A percentile compares a stretch with the other conserved stretches of the same genome.
Evolutionary conservation across 2,329 filamentous ascomycete genomes (phyloP).

Genomic region (Aspergillus niger): DNA sequence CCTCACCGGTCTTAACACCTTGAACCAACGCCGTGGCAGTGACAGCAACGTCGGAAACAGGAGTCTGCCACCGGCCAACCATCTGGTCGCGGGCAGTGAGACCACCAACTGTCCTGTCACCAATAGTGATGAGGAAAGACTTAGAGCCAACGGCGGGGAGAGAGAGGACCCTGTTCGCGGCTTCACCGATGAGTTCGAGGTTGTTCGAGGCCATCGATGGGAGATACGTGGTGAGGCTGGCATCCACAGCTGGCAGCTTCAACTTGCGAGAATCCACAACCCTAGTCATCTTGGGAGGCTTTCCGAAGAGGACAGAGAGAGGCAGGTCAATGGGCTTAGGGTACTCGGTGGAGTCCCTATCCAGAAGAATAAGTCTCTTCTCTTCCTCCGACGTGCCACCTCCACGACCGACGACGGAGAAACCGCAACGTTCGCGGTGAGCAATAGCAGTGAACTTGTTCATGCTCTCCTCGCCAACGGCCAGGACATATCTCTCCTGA

Average conservation of each 20-base stretch:
- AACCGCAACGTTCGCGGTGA: conserved; percentile 84
- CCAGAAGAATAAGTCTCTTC: conserved; percentile 75
- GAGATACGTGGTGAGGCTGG: conserved; percentile 67
- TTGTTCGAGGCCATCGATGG: conserved; percentile 54
- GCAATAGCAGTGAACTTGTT: conserved; percentile 70
- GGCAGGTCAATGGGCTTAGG: conserved; percentile 84
- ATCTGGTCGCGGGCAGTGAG: conserved; percentile 89
- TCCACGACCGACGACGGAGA: conserved; percentile 84
- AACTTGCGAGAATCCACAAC: conserved; percentile 71
- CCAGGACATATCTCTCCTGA: conserved; percentile 92
- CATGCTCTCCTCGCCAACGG: conserved; percentile 77
- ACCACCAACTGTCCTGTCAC: conserved; percentile 87
- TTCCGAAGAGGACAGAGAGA: conserved; percentile 85
- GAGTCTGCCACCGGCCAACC: conserved; percentile 94
- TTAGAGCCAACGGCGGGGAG: conserved; percentile 94
- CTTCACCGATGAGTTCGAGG: conserved; percentile 61
- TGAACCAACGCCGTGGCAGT: conserved; percentile 78
- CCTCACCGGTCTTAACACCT: conserved; percentile 78
- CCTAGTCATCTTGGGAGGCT: conserved; percentile 77
- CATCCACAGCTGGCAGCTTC: conserved; percentile 71
- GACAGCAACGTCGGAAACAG: conserved; percentile 90
- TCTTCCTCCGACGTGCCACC: conserved; percentile 64
- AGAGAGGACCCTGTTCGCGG: conserved; percentile 76
- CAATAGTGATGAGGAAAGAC: conserved; percentile 95
- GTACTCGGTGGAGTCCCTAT: conserved; percentile 73